These are phyloP conservation scores for Aspergillus carbonarius DNA, from an alignment of 2,329 filamentous ascomycete species.

Conservation along the genomic window DNA sequence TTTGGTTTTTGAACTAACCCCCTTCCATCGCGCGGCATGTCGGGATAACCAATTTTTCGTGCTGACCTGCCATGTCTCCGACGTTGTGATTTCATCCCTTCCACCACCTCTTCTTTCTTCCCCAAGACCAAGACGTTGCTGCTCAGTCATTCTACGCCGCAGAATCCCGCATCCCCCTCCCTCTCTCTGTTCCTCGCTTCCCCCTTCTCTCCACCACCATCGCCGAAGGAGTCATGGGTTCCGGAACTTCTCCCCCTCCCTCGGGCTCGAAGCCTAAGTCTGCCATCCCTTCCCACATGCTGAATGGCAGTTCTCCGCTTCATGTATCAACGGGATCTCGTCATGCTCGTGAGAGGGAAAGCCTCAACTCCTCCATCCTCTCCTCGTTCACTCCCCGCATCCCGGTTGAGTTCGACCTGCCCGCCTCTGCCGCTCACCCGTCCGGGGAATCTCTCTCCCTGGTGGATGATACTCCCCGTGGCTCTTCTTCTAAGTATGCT, in stretches of 20 bases:
- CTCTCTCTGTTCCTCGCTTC: neutral
- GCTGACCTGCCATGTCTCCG: neutral
- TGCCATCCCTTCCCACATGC: slow-evolving; percentile 56
- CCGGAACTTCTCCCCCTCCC: slow-evolving; percentile 38
- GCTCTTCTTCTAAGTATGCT: slow-evolving; percentile 28
- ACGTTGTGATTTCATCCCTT: neutral
- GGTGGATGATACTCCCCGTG: slow-evolving; percentile 19
- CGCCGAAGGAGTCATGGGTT: slow-evolving; percentile 51
- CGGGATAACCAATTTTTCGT: neutral
- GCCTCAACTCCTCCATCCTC: slow-evolving; percentile 58
- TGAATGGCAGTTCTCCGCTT: slow-evolving; percentile 57
- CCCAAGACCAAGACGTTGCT: neutral
- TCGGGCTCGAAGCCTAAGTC: slow-evolving; percentile 50
- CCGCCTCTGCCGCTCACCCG: slow-evolving; percentile 18
- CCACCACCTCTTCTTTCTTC: neutral
- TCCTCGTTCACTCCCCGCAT: slow-evolving; percentile 52
- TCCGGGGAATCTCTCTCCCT: slow-evolving; percentile 19
- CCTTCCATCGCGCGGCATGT: neutral
- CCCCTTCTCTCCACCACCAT: slow-evolving; percentile 5
- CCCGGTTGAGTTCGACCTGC: slow-evolving; percentile 31
- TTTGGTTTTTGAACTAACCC: neutral
- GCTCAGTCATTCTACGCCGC: neutral
- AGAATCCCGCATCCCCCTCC: neutral
- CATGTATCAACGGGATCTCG: slow-evolving; percentile 49
- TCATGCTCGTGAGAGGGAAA: slow-evolving; percentile 57